A percentile compares a stretch with the other conserved stretches of the same genome.
Conservation (phyloP, 2,329 filamentous ascomycete genomes). For the Xylaria hypoxylon region DNA sequence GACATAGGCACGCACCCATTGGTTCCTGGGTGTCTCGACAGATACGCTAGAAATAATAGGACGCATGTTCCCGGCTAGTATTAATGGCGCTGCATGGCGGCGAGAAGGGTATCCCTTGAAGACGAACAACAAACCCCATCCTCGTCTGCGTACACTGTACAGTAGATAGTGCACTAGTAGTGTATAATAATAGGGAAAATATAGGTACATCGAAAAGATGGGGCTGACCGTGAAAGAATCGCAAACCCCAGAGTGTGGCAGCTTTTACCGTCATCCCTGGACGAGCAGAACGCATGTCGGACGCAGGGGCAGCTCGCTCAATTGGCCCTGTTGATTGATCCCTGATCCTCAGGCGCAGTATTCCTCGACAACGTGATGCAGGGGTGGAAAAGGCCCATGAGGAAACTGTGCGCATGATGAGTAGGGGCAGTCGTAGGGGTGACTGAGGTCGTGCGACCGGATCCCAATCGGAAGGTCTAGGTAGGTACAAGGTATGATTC, state of each 20-base stretch:
- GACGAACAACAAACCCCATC: neutral
- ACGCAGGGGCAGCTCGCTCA: conserved; percentile 33
- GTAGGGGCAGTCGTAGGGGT: conserved; percentile 19
- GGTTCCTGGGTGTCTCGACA: neutral
- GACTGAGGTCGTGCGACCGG: conserved; percentile 33
- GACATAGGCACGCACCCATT: conserved; percentile 12
- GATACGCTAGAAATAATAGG: neutral
- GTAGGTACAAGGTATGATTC: conserved; percentile 11
- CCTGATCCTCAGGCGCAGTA: conserved; percentile 32
- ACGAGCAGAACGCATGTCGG: conserved; percentile 31
- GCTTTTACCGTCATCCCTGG: conserved; percentile 19
- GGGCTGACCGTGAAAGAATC: conserved; percentile 33
- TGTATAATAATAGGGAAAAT: conserved; percentile 5
- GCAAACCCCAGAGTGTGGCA: conserved; percentile 22
- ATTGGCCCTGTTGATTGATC: conserved; percentile 26
- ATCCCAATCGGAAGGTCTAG: conserved; percentile 34
- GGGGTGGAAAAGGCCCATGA: conserved; percentile 19
- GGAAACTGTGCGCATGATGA: conserved; percentile 24
- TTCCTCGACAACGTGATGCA: conserved; percentile 30
- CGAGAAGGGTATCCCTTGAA: conserved; percentile 20
- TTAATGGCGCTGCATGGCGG: neutral
- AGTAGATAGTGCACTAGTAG: too few species aligned
- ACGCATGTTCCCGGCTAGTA: conserved; percentile 14
- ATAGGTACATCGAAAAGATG: conserved; percentile 30
- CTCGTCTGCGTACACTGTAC: too few species aligned